Percentiles rank a stretch among this genome's conserved stretches.
Evolutionary conservation across 106 monocot species (phyloP).

Genomic region (Iris macrosiphon): DNA sequence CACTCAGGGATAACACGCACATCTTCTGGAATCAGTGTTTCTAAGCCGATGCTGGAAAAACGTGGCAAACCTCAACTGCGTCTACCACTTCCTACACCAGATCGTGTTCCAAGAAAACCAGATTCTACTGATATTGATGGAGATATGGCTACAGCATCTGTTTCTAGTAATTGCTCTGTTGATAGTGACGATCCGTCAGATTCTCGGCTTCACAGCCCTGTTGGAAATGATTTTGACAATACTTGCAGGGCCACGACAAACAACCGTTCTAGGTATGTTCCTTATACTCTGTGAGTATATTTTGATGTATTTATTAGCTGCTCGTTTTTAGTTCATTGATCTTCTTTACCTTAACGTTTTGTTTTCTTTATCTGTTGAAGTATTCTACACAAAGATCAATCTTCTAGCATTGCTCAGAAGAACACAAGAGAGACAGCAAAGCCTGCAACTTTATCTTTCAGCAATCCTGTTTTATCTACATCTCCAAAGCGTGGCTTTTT

Average conservation of each 20-base stretch:
- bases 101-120: conserved; percentile 28
- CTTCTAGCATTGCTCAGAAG: conserved; percentile 25
- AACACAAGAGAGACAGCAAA: conserved; percentile 31
- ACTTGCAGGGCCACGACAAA: conserved; percentile 15
- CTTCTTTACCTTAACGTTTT: neutral
- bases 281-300: conserved; percentile 4
- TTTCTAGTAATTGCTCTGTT: conserved; percentile 76
- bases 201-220: conserved; percentile 75
- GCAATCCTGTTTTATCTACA: conserved; percentile 33
- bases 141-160: conserved; percentile 68
- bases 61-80: conserved; percentile 66
- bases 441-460: conserved; percentile 17
- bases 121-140: conserved; percentile 44
- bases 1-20: conserved; percentile 31
- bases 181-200: conserved; percentile 77
- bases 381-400: conserved; percentile 35
- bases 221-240: conserved; percentile 56
- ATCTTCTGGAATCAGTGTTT: conserved; percentile 32
- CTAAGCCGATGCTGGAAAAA: conserved; percentile 69
- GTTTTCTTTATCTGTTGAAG: conserved; percentile 27
- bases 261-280: conserved; percentile 29
- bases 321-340: neutral
- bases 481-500: conserved; percentile 48
- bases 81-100: conserved; percentile 56
- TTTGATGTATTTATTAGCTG: too few relatives aligned